Evolutionary conservation across 306 rosid genomes (phyloP).

Genomic region (Gleditsia sinensis): DNA sequence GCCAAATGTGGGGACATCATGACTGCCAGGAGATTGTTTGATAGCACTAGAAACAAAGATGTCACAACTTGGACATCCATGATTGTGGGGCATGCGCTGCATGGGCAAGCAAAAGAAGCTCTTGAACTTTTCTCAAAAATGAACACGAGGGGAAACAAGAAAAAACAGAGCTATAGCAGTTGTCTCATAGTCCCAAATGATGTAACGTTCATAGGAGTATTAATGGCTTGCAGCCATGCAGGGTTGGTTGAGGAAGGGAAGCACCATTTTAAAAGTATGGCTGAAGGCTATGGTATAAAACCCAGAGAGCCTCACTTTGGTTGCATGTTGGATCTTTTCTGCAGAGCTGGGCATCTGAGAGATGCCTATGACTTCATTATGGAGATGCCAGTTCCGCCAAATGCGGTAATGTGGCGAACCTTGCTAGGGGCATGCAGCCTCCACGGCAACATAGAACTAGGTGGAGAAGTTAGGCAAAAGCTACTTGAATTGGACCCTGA

Average conservation of each 20-base stretch:
- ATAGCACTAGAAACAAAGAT: conserved; percentile 46
- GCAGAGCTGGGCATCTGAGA: conserved; percentile 52
- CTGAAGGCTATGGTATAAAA: conserved; percentile 42
- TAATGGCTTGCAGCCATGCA: conserved; percentile 77
- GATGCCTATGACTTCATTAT: conserved; percentile 57
- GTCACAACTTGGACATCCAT: conserved; percentile 71
- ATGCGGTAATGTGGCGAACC: conserved; percentile 61
- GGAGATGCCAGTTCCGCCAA: conserved; percentile 42
- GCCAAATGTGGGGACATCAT: conserved; percentile 24
- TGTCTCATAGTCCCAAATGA: conserved; percentile 41
- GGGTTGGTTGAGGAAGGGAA: conserved; percentile 71
- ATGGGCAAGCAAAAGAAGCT: conserved; percentile 56
- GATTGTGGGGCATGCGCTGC: conserved; percentile 69
- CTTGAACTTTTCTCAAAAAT: conserved; percentile 37
- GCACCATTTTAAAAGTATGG: conserved; percentile 58
- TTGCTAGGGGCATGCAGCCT: conserved; percentile 61
- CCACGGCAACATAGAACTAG: conserved; percentile 52
- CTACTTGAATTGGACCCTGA: conserved; percentile 55
- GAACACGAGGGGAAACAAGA: conserved; percentile 18
- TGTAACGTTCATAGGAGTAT: conserved; percentile 65
- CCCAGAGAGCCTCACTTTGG: conserved; percentile 66
- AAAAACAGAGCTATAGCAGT: conserved; percentile 2
- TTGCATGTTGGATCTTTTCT: conserved; percentile 71
- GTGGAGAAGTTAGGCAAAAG: conserved; percentile 37
- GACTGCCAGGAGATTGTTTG: conserved; percentile 57